Evolutionary conservation across 2,329 filamentous ascomycete genomes (phyloP).

Genomic region (Juglanconis sp.): DNA sequence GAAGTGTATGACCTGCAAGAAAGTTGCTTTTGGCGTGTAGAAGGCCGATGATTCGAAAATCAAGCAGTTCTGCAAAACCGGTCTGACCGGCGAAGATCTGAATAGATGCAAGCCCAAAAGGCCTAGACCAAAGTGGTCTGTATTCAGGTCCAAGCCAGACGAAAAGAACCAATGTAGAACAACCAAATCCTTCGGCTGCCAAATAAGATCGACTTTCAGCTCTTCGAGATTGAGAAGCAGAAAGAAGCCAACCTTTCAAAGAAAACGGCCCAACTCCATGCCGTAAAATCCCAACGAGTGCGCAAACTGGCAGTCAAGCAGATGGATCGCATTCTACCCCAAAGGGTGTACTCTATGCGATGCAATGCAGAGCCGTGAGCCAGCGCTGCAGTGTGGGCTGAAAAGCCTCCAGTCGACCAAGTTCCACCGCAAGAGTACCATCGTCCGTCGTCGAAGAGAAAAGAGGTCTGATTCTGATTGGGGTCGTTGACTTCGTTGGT

Average conservation of each 20-base stretch:
- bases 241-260: neutral
- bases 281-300: neutral
- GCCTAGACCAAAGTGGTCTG: neutral
- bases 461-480: constrained; percentile 10
- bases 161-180: neutral
- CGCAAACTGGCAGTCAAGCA: constrained; percentile 2
- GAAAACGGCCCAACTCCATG: neutral
- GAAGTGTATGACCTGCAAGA: constrained; percentile 14
- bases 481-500: constrained; percentile 18
- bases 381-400: neutral
- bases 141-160: constrained; percentile 1
- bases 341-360: neutral
- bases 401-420: neutral
- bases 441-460: constrained; percentile 7
- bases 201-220: neutral
- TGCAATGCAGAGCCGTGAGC: constrained; percentile 5
- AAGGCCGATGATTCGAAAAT: neutral
- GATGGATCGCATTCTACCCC: constrained; percentile 2
- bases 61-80: neutral
- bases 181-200: neutral
- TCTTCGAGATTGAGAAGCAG: neutral
- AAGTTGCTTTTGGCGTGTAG: constrained; percentile 4
- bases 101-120: constrained; percentile 7
- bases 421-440: constrained; percentile 1
- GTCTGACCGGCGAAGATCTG: neutral